phyloP scores from a whole-genome alignment of 2,329 filamentous ascomycete genomes.

The Neofusicoccum sp. region DNA sequence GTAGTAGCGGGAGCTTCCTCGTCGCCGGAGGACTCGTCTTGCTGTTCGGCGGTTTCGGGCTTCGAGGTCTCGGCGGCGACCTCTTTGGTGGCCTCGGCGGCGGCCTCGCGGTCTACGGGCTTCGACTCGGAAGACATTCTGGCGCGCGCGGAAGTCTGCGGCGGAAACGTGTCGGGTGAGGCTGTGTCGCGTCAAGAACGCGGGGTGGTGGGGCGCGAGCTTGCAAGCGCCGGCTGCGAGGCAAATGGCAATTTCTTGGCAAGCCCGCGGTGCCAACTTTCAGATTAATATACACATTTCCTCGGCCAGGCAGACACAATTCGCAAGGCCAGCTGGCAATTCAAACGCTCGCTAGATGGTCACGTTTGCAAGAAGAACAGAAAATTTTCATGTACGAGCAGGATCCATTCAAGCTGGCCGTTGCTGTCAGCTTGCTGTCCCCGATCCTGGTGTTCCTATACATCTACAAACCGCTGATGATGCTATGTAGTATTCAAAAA shows the following conservation, averaged over 20 bases:
- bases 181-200: slow-evolving; percentile 1
- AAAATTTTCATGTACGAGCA: not conserved
- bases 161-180: not conserved
- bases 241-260: not conserved
- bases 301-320: not conserved
- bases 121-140: slow-evolving; percentile 54
- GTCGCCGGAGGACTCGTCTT: slow-evolving; percentile 32
- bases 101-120: slow-evolving; percentile 53
- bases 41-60: slow-evolving; percentile 33
- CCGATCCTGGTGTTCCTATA: not conserved
- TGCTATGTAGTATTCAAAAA: slow-evolving; percentile 10
- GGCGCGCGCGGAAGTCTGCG: not conserved
- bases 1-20: slow-evolving; percentile 35
- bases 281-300: not conserved
- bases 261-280: not conserved
- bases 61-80: slow-evolving; percentile 20
- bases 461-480: not conserved
- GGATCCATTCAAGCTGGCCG: not conserved
- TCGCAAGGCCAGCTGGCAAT: not conserved
- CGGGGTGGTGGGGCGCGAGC: slow-evolving; percentile 17
- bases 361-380: not conserved
- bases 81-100: slow-evolving; percentile 45
- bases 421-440: not conserved
- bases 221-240: not conserved
- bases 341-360: not conserved